A percentile compares a stretch with the other conserved stretches of the same genome.
These are phyloP conservation scores for Clarireedia sp. DNA, from an alignment of 2,329 filamentous ascomycete species.

Conservation along the genomic window DNA sequence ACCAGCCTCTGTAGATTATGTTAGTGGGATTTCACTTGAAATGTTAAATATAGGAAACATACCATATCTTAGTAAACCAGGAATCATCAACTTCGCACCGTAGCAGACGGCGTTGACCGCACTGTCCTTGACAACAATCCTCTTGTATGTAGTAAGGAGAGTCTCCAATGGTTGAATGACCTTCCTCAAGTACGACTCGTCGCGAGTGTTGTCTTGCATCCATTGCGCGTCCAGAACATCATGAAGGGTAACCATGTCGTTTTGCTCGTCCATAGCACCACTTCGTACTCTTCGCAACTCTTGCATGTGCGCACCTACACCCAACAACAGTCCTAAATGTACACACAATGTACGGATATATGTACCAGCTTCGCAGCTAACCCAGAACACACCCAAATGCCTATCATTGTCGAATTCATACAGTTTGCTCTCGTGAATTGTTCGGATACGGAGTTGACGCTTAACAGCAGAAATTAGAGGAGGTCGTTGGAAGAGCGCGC, in stretches of 20 bases:
- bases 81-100: constrained; percentile 98
- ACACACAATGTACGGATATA: constrained; percentile 98
- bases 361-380: constrained; percentile 95
- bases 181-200: constrained; percentile 83
- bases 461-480: constrained; percentile 98
- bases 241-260: constrained; percentile 86
- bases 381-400: constrained; percentile 97
- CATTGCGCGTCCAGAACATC: constrained; percentile 95
- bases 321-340: constrained; percentile 66
- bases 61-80: constrained; percentile 87
- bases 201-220: constrained; percentile 89
- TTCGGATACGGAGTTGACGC: constrained; percentile 95
- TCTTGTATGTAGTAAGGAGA: constrained; percentile 87
- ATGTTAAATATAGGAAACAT: constrained; percentile 30
- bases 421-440: constrained; percentile 94
- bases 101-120: constrained; percentile 97
- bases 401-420: constrained; percentile 98
- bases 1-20: constrained; percentile 56
- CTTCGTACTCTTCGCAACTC: constrained; percentile 88
- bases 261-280: constrained; percentile 89
- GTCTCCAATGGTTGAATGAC: constrained; percentile 92
- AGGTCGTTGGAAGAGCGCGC: constrained; percentile 93
- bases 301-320: constrained; percentile 96
- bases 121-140: constrained; percentile 94
- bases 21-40: constrained; percentile 2